A percentile compares a stretch with the other conserved stretches of the same genome.
phyloP scores from a whole-genome alignment of 2,329 filamentous ascomycete species.

The Penicillium sclerotiorum region DNA sequence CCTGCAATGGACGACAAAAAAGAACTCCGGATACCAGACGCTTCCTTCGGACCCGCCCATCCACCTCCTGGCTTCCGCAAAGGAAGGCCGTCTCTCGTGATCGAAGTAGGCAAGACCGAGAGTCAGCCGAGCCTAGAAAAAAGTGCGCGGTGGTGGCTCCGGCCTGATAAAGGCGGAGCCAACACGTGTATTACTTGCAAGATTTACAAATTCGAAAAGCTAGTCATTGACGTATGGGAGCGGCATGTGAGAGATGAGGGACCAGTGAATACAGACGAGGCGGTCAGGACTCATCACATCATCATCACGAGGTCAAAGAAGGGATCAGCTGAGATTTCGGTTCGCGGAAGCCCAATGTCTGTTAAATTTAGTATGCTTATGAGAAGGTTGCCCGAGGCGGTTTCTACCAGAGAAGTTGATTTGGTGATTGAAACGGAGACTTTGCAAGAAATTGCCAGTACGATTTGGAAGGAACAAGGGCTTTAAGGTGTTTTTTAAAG shows the following conservation, averaged over 20 bases:
- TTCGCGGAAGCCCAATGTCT: background rate
- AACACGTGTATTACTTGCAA: background rate
- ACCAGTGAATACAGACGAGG: background rate
- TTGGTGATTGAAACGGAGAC: background rate
- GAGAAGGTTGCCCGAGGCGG: background rate
- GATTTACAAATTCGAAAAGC: background rate
- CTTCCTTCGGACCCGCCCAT: background rate
- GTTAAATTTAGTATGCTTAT: background rate
- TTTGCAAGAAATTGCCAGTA: background rate
- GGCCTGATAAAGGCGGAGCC: background rate
- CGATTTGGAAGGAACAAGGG: background rate
- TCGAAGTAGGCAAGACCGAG: conserved; percentile 1
- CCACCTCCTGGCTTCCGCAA: background rate
- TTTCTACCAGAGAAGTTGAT: background rate
- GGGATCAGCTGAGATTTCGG: background rate
- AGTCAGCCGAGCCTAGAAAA: background rate
- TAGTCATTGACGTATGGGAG: background rate
- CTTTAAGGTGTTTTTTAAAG: no score
- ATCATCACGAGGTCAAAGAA: background rate
- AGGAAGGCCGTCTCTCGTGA: background rate
- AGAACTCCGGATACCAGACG: background rate
- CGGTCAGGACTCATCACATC: background rate
- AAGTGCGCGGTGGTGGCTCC: background rate
- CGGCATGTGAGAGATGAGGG: no score
- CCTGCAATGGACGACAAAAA: background rate